phyloP scores from a whole-genome alignment of 1,139 yeast species.

The Debaryomyces sp. region DNA sequence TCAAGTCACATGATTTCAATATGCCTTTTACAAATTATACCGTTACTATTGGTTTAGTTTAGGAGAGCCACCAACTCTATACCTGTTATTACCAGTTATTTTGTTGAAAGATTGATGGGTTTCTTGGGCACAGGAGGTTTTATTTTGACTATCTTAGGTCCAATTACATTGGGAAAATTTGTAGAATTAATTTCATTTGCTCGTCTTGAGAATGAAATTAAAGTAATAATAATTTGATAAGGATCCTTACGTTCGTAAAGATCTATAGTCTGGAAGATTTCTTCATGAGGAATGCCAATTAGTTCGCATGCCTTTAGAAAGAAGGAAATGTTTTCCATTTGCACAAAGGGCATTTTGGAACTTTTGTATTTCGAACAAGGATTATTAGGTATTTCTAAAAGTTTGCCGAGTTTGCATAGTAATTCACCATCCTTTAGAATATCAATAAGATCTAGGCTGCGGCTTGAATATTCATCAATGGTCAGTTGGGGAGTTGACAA shows the following conservation, averaged over 20 bases:
- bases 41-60: constrained; percentile 1
- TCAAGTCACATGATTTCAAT: background rate
- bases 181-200: constrained; percentile 40
- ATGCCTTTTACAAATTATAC: constrained; percentile 3
- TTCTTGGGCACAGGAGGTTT: constrained; percentile 43
- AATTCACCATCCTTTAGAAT: constrained; percentile 66
- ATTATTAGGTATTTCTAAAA: constrained; percentile 38
- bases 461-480: constrained; percentile 16
- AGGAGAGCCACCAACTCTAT: background rate
- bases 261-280: constrained; percentile 81
- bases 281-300: constrained; percentile 81
- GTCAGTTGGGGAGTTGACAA: constrained; percentile 25
- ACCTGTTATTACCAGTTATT: background rate
- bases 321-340: constrained; percentile 84
- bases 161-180: constrained; percentile 28
- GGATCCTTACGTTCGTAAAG: constrained; percentile 75
- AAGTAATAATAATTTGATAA: constrained; percentile 71
- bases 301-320: constrained; percentile 62
- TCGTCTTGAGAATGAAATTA: constrained; percentile 69
- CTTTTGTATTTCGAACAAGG: constrained; percentile 54
- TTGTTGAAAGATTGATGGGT: constrained; percentile 25
- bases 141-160: constrained; percentile 37
- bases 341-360: constrained; percentile 81
- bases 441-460: constrained; percentile 43
- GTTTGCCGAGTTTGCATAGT: constrained; percentile 54